Base-by-base conservation (phyloP, 164 flowering plant species). In the Dillenia turbinata region DNA sequence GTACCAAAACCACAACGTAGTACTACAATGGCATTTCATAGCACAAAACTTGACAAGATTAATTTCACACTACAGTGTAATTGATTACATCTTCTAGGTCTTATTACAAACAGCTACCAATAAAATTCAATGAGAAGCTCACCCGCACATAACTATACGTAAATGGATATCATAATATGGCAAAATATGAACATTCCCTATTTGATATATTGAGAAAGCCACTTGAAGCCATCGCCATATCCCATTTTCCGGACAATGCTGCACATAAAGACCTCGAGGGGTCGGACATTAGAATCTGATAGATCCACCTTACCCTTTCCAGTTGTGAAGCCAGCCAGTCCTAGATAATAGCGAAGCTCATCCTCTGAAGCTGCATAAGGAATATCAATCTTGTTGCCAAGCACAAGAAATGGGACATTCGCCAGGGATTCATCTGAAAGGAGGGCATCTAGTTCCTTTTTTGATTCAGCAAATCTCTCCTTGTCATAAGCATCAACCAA, bases 161-260 rank as follows among this genome's bases (percentile, higher is more conserved):
- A 33, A 33, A 33, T 33, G 40, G 40, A 33, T 33, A 33, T 33
- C 40, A 33, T 33, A 33, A 33, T 5, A 33, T 33, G 40, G 40
- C 40, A 5, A 33, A 33, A 33, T 33, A 33, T 33, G 40, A 33
- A 33, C 40, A 33, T 33, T 33, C 40, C 40, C 40, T 33, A 85
- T 71, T 85, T 81, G 75, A 86, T 84, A 73, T 86, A 86, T 53
- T 86, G 89, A 45, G 92, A 86, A 14, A 86, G 13, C 92, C 92
- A 86, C 68, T 76, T 79, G 77, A 86, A 86, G 8, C 89, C 92
- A 8, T 86, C 85, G 1, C 92, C 87, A 48, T 86, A 86, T 8
- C 92, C 92, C 92, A 84, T 84, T 81, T 83, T 86, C 49, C 88
- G 85, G 53, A 86, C 92, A 51, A 86, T 84, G 69, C 92, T 86